Evolutionary conservation across 495 filamentous ascomycete species (phyloP), one percentile per base, ranked within the genome.

Genomic region (Barbatosphaeria neglecta): DNA sequence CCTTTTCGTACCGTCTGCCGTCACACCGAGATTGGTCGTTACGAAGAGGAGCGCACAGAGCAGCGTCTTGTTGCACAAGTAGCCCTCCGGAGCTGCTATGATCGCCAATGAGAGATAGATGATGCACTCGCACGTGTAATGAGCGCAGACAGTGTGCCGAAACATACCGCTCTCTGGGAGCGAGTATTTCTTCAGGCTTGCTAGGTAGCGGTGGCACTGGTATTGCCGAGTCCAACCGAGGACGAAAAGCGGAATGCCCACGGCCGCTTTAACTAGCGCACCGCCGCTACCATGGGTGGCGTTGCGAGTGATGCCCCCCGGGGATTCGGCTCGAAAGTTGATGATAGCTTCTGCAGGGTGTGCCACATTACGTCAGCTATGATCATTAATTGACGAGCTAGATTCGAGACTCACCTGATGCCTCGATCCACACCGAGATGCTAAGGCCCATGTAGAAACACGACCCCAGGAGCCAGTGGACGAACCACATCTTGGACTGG

Each of bases 91-190:
- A 4, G 89, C 87, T 33, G 82, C 82, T 13, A 85, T 55, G 19
- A 94, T 55, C 2, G 87, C 76, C 49, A 97, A 61, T n/a, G 81
- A 77, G 22, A 89, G 51, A 56, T 97, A 96, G 47, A 95, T 78
- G 2, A 85, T 41, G 55, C 87, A 88, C 60, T 97, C 93, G 40
- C 83, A 83, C 0, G 82, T 82, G 61, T 96, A 98, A 66, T 97
- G 92, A n/a, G 93, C 89, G 50, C 82, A 93, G 9, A 95, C 65
- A 16, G 90, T 52, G 24, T 57, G 64, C 31, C 66, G 67, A 57
- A 97, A 98, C 33, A 83, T 55, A 4, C 82, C 81, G 10, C 61
- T 51, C 0, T 62, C 50, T 2, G 92, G 92, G 3, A 97, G 66
- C 16, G 82, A 84, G 59, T 97, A 97, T 51, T 87, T 92, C 56